Conservation (phyloP, 129 eudicot genomes). For the Helianthus tuberosus region DNA sequence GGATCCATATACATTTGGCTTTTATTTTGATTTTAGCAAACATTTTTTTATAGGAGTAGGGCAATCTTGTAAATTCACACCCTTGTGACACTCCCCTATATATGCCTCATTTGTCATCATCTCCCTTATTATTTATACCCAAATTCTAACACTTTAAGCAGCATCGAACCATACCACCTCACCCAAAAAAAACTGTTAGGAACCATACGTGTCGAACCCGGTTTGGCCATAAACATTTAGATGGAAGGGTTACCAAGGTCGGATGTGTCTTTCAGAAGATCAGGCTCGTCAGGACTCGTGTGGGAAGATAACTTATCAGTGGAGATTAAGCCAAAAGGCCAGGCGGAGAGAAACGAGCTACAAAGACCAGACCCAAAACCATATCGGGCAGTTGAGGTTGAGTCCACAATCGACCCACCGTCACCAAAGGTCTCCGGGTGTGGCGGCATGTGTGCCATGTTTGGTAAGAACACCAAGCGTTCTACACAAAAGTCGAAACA, state of each 20-base stretch:
- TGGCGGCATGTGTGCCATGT: conserved; percentile 43
- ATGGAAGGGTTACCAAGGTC: conserved; percentile 74
- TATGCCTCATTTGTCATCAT: conserved; percentile 35
- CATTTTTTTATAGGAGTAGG: not conserved
- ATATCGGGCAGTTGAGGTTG: conserved; percentile 40
- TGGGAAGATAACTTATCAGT: conserved; percentile 74
- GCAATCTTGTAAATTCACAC: conserved; percentile 30
- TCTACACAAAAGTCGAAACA: conserved; percentile 15
- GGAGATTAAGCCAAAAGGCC: conserved; percentile 47
- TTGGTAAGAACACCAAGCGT: conserved; percentile 35
- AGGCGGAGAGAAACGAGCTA: conserved; percentile 8
- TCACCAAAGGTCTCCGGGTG: conserved; percentile 79
- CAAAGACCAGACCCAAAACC: conserved; percentile 29
- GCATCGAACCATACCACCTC: conserved; percentile 11
- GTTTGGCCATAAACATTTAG: not conserved
- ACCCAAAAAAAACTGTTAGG: not conserved
- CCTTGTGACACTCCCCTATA: conserved; percentile 32
- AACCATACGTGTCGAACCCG: not conserved
- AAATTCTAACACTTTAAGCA: not conserved
- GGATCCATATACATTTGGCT: conserved; percentile 23
- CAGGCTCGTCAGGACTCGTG: conserved; percentile 74
- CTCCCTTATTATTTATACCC: conserved; percentile 30
- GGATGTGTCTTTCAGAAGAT: conserved; percentile 67
- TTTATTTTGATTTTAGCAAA: conserved; percentile 13
- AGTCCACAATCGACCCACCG: conserved; percentile 62